These are phyloP conservation scores for Prunus davidiana DNA, from an alignment of 306 rosid genomes.

Conservation along the genomic window DNA sequence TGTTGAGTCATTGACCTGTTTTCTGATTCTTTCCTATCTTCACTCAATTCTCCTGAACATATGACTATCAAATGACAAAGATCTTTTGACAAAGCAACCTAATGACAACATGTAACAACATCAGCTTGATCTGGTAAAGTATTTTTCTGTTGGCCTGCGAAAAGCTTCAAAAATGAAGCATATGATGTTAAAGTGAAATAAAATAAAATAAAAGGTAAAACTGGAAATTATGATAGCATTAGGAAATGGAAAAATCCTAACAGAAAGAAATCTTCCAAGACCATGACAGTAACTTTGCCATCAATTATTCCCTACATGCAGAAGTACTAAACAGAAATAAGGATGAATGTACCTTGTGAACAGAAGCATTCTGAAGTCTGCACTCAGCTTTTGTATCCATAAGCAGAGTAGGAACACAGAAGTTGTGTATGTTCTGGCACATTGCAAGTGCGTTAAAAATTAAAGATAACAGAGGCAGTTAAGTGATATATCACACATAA, in stretches of 20 bases:
- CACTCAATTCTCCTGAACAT: conserved; percentile 77
- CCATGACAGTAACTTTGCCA: background rate
- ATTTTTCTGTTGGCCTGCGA: background rate
- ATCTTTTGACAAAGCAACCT: conserved; percentile 92
- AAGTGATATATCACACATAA: conserved; percentile 13
- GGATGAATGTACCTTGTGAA: conserved; percentile 63
- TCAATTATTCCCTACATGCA: too few species aligned
- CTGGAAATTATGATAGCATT: background rate
- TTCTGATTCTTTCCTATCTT: conserved; percentile 36
- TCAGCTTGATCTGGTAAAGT: conserved; percentile 31
- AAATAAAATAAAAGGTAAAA: background rate
- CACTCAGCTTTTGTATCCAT: conserved; percentile 41
- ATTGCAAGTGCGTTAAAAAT: conserved; percentile 17
- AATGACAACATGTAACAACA: conserved; percentile 32
- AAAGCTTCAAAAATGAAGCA: background rate
- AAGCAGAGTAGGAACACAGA: conserved; percentile 44
- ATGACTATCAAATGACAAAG: conserved; percentile 85
- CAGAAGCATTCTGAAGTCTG: conserved; percentile 57
- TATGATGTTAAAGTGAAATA: too few species aligned
- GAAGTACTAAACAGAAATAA: background rate
- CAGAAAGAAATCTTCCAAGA: background rate
- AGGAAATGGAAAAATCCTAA: background rate
- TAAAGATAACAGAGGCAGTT: conserved; percentile 23
- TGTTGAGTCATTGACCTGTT: conserved; percentile 31
- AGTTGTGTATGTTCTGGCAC: conserved; percentile 77